These are phyloP conservation scores for Cyclostephanos invisitatus DNA, from an alignment of 108 stramenopile species.

Conservation along the genomic window DNA sequence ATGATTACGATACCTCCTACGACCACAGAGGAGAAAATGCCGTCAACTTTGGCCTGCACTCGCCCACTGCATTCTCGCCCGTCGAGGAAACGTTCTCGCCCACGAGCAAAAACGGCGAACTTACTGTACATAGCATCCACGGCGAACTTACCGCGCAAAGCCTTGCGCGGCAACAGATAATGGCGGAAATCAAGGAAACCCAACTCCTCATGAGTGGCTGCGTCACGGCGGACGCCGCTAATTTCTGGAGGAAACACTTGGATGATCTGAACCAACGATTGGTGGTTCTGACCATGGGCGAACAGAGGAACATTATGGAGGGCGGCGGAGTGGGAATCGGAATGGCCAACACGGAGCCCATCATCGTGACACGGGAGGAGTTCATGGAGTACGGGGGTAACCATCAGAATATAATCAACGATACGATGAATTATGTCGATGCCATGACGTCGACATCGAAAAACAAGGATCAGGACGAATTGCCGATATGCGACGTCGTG, in stretches of 20 bases:
- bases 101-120: not conserved
- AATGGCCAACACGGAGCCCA: too few relatives aligned
- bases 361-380: not conserved
- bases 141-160: constrained; percentile 39
- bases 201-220: constrained; percentile 67
- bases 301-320: constrained; percentile 13
- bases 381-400: not conserved
- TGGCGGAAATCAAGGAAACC: constrained; percentile 76
- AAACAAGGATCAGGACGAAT: constrained; percentile 14
- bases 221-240: constrained; percentile 67
- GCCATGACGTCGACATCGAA: not conserved
- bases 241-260: constrained; percentile 80
- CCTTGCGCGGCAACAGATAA: constrained; percentile 65
- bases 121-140: not conserved
- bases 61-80: constrained; percentile 20
- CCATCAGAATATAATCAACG: not conserved
- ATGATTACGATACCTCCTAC: not conserved
- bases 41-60: constrained; percentile 34
- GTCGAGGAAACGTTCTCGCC: not conserved
- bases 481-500: constrained; percentile 60
- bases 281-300: constrained; percentile 38
- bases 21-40: constrained; percentile 18
- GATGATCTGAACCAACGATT: constrained; percentile 63
- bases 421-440: not conserved
- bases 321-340: not conserved